A percentile compares a stretch with the other conserved stretches of the same genome.
These are phyloP conservation scores for Bremia lactucae DNA, from an alignment of 352 stramenopile species.

Conservation along the genomic window DNA sequence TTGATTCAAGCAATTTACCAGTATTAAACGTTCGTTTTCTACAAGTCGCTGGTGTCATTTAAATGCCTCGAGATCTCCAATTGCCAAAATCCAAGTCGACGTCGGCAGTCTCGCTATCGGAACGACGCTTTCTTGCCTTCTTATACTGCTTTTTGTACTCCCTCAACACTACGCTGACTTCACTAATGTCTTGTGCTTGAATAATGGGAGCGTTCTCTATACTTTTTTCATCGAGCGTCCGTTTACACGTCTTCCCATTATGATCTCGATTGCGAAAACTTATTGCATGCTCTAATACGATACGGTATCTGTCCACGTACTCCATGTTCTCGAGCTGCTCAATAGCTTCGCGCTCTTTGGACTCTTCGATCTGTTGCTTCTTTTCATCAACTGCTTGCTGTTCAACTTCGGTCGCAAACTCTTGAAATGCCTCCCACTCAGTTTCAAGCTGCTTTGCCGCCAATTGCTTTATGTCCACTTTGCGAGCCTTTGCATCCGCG, in stretches of 20 bases:
- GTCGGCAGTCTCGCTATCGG: conserved; percentile 17
- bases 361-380: conserved; percentile 25
- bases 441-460: conserved; percentile 27
- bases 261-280: conserved; percentile 10
- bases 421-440: conserved; percentile 55
- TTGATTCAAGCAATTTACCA: too few relatives aligned
- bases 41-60: too few relatives aligned
- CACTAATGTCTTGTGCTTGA: conserved; percentile 4
- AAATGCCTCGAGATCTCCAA: conserved; percentile 35
- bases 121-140: conserved; percentile 7
- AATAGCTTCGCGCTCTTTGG: conserved; percentile 32
- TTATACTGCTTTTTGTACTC: conserved; percentile 26
- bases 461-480: conserved; percentile 36
- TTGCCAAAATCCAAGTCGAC: conserved; percentile 31
- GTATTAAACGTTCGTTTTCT: not conserved
- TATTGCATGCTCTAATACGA: conserved; percentile 31
- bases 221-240: conserved; percentile 6
- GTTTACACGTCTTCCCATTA: conserved; percentile 9
- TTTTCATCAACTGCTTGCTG: conserved; percentile 26
- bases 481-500: conserved; percentile 36
- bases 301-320: conserved; percentile 52
- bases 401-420: conserved; percentile 50
- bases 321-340: conserved; percentile 59
- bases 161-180: conserved; percentile 8
- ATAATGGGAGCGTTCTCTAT: conserved; percentile 1